Base-by-base conservation (phyloP, 164 flowering plant species). In the Magnolia changhungtana region DNA sequence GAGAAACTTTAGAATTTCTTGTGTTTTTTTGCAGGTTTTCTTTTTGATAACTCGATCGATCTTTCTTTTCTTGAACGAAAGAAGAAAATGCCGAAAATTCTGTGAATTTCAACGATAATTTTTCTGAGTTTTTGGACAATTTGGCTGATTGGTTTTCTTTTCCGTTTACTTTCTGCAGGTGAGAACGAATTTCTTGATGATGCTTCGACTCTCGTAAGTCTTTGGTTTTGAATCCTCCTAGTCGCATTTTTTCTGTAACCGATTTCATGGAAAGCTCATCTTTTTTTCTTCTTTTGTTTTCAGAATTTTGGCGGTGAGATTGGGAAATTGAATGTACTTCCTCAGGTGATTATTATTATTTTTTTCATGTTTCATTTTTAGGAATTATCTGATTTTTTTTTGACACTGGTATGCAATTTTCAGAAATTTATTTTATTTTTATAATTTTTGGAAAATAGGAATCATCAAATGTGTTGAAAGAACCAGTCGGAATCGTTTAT, bases 131-230 rank as follows among this genome's bases (percentile, higher is more conserved):
- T 67, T 4, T 19, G 67, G n/a, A 21, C 6, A 18, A 8, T 20
- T 21, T 4, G 5, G 24, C 23, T 1, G 67, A 64, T 2, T 21
- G 24, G 1, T 31, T 19, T 61, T 63, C 45, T 16, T 31, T 64
- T 18, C 16, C 69, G 51, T 8, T 29, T 69, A 63, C 27, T 73
- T 50, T 51, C 74, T 83, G 81, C 90, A 91, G 98, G 93, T 77
- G 76, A 67, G 37, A 78, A 63, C 64, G 95, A 87, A 50, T 90
- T 90, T 71, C 69, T 81, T 19, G 92, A 92, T 24, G 97, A 90
- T 71, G 81, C 86, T 59, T 82, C 96, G 2, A 37, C 91, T 61
- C 78, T 88, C 49, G 98, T 93, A 75, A 87, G 92, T 88, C 2
- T 21, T 16, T 4, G 45, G 31, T 74, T 8, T 69, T 55, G 50